Evolutionary conservation across 495 filamentous ascomycete species (phyloP).

Genomic region (Penicillium arizonense): DNA sequence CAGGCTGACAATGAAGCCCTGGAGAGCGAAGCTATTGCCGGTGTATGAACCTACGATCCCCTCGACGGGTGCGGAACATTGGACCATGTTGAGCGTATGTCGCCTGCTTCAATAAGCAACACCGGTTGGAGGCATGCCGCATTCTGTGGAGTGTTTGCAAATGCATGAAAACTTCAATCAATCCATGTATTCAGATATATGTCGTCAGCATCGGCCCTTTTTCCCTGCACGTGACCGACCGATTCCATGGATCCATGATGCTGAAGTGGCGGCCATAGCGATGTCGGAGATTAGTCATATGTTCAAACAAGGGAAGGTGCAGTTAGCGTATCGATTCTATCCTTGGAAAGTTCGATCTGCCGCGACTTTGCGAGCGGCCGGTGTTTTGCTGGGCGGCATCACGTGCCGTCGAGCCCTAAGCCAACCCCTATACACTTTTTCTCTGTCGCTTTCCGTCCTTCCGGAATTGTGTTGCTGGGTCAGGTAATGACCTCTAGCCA

Average conservation of each 20-base stretch:
- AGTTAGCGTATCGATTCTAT: too few relatives aligned
- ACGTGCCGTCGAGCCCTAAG: too few relatives aligned
- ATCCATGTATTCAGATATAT: neutral
- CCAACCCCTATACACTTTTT: too few relatives aligned
- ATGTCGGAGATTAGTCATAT: too few relatives aligned
- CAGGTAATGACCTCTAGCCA: too few relatives aligned
- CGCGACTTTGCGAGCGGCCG: too few relatives aligned
- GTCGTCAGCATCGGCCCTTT: neutral
- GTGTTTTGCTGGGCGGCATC: too few relatives aligned
- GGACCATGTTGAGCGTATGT: conserved; percentile 9
- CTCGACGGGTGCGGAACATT: conserved; percentile 17
- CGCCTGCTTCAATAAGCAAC: neutral
- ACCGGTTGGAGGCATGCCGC: neutral
- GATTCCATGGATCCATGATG: neutral
- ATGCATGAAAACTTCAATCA: neutral
- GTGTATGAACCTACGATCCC: conserved; percentile 23
- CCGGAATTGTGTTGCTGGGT: too few relatives aligned
- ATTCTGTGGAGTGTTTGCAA: neutral
- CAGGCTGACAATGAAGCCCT: conserved; percentile 16
- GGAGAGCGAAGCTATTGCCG: conserved; percentile 22
- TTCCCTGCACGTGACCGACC: neutral
- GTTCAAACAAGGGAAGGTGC: too few relatives aligned
- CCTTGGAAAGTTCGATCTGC: too few relatives aligned
- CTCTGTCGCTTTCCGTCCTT: too few relatives aligned
- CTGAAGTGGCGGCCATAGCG: too few relatives aligned